Conservation (phyloP, 2,329 filamentous ascomycete species). For the Talaromyces sp. region DNA sequence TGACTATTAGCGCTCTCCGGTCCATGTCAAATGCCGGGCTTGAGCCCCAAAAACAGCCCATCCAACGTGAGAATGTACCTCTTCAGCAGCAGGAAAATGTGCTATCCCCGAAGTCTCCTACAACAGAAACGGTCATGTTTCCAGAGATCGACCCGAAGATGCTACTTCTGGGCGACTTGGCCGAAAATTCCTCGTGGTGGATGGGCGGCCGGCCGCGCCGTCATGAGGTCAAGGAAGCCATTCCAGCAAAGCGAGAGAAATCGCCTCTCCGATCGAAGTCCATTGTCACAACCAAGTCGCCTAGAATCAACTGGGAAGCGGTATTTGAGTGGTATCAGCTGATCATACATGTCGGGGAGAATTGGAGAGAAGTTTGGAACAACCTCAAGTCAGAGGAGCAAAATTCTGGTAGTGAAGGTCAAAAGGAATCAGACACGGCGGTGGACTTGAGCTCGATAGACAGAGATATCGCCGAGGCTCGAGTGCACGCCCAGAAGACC, state of each 20-base stretch:
- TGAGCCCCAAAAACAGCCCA: background rate
- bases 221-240: conserved; percentile 26
- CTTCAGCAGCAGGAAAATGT: background rate
- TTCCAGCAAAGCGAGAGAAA: conserved; percentile 32
- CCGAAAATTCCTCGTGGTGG: conserved; percentile 82
- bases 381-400: conserved; percentile 35
- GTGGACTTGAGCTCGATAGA: conserved; percentile 48
- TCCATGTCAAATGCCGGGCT: conserved; percentile 23
- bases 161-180: conserved; percentile 68
- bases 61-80: background rate
- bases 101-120: background rate
- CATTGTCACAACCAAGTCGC: conserved; percentile 57
- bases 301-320: conserved; percentile 71
- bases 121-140: conserved; percentile 1
- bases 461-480: conserved; percentile 56
- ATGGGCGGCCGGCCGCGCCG: conserved; percentile 55
- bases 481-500: conserved; percentile 65
- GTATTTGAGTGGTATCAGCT: conserved; percentile 71
- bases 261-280: conserved; percentile 27
- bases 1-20: conserved; percentile 47
- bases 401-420: conserved; percentile 29
- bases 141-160: conserved; percentile 69
- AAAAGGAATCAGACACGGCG: conserved; percentile 26
- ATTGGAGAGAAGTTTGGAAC: conserved; percentile 61
- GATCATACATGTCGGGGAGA: conserved; percentile 63